Percentiles rank a stretch among this genome's conserved stretches.
Evolutionary conservation across 2,329 filamentous ascomycete species (phyloP).

Genomic region (Talaromyces albobiverticillius): DNA sequence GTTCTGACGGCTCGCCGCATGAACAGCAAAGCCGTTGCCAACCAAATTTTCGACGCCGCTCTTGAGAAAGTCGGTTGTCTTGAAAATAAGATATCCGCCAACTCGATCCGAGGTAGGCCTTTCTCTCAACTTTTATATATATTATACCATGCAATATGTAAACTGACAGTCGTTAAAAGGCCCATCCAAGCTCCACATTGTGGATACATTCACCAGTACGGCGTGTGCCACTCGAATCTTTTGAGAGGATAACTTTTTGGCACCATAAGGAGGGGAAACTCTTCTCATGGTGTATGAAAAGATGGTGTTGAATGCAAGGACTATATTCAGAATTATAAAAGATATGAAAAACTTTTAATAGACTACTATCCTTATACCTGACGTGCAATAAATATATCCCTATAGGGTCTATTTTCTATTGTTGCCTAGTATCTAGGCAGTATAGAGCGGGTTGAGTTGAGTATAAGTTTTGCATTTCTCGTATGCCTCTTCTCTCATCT

Average conservation of each 20-base stretch:
- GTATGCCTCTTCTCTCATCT: too few species aligned
- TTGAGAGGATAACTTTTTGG: background rate
- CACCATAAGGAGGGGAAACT: background rate
- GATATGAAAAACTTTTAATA: background rate
- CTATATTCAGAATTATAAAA: background rate
- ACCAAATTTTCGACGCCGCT: slow-evolving; percentile 31
- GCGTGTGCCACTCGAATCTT: slow-evolving; percentile 9
- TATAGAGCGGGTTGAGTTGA: background rate
- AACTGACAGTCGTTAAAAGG: slow-evolving; percentile 22
- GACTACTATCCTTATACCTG: background rate
- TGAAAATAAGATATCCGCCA: slow-evolving; percentile 32
- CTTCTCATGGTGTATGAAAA: background rate
- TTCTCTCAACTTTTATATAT: background rate
- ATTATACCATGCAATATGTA: background rate
- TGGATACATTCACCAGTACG: slow-evolving; percentile 24
- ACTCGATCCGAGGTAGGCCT: slow-evolving; percentile 38
- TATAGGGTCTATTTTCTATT: background rate
- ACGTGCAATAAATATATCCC: background rate
- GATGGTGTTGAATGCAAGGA: background rate
- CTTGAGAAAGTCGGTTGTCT: slow-evolving; percentile 27
- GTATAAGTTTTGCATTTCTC: too few species aligned
- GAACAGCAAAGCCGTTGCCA: slow-evolving; percentile 33
- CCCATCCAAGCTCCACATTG: slow-evolving; percentile 44
- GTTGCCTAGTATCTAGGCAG: background rate
- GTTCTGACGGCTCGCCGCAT: slow-evolving; percentile 55